phyloP scores from a whole-genome alignment of 768 basidiomycete genomes.

The Xerocomellus amylosporus region DNA sequence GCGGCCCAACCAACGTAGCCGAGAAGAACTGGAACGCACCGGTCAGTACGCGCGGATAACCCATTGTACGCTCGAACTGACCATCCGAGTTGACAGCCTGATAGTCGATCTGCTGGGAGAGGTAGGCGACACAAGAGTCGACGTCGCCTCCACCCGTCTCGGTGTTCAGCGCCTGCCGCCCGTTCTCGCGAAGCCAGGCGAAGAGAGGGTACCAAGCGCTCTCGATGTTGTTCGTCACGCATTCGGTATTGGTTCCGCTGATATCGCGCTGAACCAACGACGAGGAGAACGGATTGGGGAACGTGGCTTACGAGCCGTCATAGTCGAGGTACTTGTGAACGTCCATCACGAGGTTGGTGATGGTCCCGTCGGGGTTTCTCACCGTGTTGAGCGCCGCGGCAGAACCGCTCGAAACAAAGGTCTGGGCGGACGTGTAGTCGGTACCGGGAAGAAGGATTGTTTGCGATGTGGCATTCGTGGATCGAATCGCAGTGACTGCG shows the following conservation, averaged over 20 bases:
- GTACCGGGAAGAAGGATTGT: constrained; percentile 55
- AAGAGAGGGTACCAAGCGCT: constrained; percentile 45
- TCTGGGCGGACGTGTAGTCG: constrained; percentile 52
- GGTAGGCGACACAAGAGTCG: constrained; percentile 43
- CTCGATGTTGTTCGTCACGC: constrained; percentile 54
- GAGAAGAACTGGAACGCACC: too few relatives aligned
- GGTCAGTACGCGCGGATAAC: too few relatives aligned
- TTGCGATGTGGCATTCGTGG: constrained; percentile 48
- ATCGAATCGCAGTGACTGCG: constrained; percentile 60
- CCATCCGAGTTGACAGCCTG: constrained; percentile 50
- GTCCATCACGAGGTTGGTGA: constrained; percentile 51
- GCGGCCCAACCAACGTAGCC: constrained; percentile 57
- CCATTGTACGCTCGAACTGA: constrained; percentile 17
- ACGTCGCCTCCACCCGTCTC: constrained; percentile 62
- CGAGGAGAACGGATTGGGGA: neutral
- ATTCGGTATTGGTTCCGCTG: constrained; percentile 43
- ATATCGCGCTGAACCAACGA: neutral
- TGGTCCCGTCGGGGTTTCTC: constrained; percentile 45
- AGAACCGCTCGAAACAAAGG: constrained; percentile 50
- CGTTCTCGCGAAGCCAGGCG: constrained; percentile 46
- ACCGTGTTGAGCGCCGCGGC: constrained; percentile 47
- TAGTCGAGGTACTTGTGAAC: constrained; percentile 62
- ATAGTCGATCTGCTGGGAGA: constrained; percentile 46
- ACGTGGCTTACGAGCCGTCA: constrained; percentile 44
- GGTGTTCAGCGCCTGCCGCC: constrained; percentile 54